These are phyloP conservation scores for Trichoderma reesei DNA, from an alignment of 495 filamentous ascomycete species.

Conservation along the genomic window DNA sequence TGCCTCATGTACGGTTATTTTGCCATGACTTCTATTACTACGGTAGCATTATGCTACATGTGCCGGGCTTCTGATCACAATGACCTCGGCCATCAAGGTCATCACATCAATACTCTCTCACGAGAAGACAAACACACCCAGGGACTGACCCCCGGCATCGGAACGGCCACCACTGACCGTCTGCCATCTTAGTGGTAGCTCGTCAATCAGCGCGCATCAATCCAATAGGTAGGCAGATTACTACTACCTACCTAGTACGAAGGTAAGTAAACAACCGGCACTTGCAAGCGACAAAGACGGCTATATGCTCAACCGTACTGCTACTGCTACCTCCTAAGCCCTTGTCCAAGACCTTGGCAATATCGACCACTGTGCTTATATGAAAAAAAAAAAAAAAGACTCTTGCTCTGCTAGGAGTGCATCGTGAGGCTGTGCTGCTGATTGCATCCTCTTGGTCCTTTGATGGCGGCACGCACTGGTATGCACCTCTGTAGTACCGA, in stretches of 20 bases:
- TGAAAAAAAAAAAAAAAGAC: too few species aligned
- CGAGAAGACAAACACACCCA: background rate
- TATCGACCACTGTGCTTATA: background rate
- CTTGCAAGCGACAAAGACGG: background rate
- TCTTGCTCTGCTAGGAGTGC: too few species aligned
- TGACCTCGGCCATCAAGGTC: background rate
- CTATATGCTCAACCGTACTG: background rate
- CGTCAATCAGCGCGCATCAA: too few species aligned
- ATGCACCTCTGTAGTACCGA: too few species aligned
- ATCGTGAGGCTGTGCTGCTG: slow-evolving; percentile 1
- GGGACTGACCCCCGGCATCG: background rate
- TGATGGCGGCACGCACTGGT: background rate
- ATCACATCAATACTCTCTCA: background rate
- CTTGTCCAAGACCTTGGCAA: background rate
- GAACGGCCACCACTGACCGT: too few species aligned
- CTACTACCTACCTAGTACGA: background rate
- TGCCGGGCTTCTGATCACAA: too few species aligned
- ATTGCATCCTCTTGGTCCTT: background rate
- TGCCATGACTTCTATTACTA: too few species aligned
- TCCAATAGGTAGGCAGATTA: too few species aligned
- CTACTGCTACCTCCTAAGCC: background rate
- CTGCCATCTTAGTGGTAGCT: too few species aligned
- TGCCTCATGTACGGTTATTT: too few species aligned
- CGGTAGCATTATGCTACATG: too few species aligned
- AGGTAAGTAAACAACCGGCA: background rate